Percentiles rank a stretch among this genome's conserved stretches.
These are phyloP conservation scores for Jasminum sambac DNA, from an alignment of 257 asterid genomes.

Conservation along the genomic window DNA sequence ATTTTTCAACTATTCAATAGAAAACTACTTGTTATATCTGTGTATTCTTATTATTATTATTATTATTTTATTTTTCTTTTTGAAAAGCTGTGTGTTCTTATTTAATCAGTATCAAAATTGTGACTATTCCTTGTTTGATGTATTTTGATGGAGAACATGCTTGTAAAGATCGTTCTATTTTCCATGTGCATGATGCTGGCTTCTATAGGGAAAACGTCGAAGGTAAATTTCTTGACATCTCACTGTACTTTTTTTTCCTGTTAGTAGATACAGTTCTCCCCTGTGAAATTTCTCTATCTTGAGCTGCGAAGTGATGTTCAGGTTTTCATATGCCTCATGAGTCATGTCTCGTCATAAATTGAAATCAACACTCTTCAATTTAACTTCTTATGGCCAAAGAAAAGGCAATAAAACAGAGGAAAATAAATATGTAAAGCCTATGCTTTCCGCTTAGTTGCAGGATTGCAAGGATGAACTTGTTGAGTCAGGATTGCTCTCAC, in stretches of 20 bases:
- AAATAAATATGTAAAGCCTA: not conserved
- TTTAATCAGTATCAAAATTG: not conserved
- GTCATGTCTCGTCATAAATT: not conserved
- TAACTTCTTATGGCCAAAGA: not conserved
- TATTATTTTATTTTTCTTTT: no score
- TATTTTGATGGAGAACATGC: not conserved
- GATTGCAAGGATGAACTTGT: not conserved
- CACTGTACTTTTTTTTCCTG: conserved; percentile 1
- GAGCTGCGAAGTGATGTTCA: not conserved
- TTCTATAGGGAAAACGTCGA: conserved; percentile 68
- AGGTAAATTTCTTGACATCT: conserved; percentile 40
- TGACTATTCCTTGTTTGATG: not conserved
- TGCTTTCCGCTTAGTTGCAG: conserved; percentile 1
- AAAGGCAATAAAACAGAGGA: not conserved
- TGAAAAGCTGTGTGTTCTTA: not conserved
- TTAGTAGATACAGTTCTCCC: not conserved
- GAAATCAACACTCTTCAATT: not conserved
- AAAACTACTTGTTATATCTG: not conserved
- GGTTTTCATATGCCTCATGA: not conserved
- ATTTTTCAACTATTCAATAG: not conserved
- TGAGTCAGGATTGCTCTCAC: not conserved
- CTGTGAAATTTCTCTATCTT: not conserved
- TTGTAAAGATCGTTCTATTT: conserved; percentile 8
- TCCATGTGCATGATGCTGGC: conserved; percentile 39
- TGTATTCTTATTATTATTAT: not conserved